These are phyloP conservation scores for Kurtzmaniella quercitrusa DNA, from an alignment of 1,139 yeast species.

Conservation along the genomic window DNA sequence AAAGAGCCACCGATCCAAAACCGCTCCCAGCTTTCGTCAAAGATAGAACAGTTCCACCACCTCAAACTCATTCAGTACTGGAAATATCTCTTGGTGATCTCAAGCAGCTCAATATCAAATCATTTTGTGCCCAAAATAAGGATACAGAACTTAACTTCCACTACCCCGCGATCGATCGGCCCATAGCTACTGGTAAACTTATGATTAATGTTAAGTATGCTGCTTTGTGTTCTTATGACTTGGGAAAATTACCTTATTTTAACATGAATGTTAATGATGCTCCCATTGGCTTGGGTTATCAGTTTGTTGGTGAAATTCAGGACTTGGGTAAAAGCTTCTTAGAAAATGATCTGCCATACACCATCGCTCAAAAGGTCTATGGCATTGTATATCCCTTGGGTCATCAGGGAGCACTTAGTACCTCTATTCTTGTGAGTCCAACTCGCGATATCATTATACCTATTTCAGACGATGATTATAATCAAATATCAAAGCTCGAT, in stretches of 20 bases:
- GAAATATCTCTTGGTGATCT: conserved; percentile 23
- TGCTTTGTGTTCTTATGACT: conserved; percentile 36
- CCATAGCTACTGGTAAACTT: conserved; percentile 28
- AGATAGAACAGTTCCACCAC: conserved; percentile 2
- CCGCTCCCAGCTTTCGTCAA: conserved; percentile 3
- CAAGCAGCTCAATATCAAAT: conserved; percentile 35
- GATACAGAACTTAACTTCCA: conserved; percentile 42
- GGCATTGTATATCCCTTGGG: conserved; percentile 34
- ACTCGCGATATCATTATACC: conserved; percentile 27
- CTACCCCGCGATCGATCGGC: conserved; percentile 35
- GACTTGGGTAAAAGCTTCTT: conserved; percentile 28
- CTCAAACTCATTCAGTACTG: conserved; percentile 13
- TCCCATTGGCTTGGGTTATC: conserved; percentile 42
- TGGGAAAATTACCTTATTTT: conserved; percentile 36
- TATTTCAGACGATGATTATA: conserved; percentile 23
- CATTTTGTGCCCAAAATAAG: conserved; percentile 39
- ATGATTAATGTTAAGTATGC: conserved; percentile 38
- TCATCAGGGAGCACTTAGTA: conserved; percentile 36
- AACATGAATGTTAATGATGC: conserved; percentile 33
- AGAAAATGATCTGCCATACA: conserved; percentile 15
- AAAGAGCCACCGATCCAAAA: conserved; percentile 2
- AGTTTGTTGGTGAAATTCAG: conserved; percentile 34
- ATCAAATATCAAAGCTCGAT: conserved; percentile 14
- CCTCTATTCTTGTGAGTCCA: conserved; percentile 34
- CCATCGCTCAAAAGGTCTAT: conserved; percentile 34